Evolutionary conservation across 176 grass and related monocot genomes (phyloP), one percentile per base, ranked within the genome.

Genomic region (Triticum dicoccoides): DNA sequence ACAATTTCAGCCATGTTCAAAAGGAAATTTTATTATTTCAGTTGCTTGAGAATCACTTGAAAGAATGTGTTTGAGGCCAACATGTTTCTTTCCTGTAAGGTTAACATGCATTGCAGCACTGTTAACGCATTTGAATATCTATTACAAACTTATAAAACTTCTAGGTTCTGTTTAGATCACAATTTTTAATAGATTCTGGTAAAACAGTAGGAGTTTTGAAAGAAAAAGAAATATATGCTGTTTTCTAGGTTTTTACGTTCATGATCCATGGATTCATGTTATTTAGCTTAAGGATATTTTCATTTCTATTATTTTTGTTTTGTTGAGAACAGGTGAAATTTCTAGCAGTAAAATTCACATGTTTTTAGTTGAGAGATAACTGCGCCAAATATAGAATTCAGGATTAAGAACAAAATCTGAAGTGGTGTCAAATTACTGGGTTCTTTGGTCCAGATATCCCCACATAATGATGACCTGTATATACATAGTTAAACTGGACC

Each of bases 1-100:
- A 83, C 38, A 76, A 89, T 75, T 47, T 42, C 9, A 82, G 25
- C 54, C 47, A 80, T 84, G 15, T 7, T 76, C 37, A 70, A 69
- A 69, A 27, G 61, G 39, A 32, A 73, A 58, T 51, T 83, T 65
- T 47, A 21, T 88, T 67, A 21, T 58, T 66, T 33, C 1, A 11
- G 27, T 5, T 18, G 1, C 27, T 21, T 56, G 4, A 77, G 47
- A 77, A 77, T 54, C 49, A 54, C 64, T 17, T 77, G 25, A 18
- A 76, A 18, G 73, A 27, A 76, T 51, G 24, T 66, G 27, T 32
- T 32, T 12, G 64, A 66, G 2, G 11, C 64, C 25, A 66, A 32
- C 27, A 14, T 66, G 29, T 66, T 66, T 66, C 3, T 66, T 66
- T 66, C 17, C 13, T 15, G 41, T 12, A 37, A 15, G 14, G 34